Base-by-base conservation (phyloP, 2,329 filamentous ascomycete species). In the Curvularia spicifera region DNA sequence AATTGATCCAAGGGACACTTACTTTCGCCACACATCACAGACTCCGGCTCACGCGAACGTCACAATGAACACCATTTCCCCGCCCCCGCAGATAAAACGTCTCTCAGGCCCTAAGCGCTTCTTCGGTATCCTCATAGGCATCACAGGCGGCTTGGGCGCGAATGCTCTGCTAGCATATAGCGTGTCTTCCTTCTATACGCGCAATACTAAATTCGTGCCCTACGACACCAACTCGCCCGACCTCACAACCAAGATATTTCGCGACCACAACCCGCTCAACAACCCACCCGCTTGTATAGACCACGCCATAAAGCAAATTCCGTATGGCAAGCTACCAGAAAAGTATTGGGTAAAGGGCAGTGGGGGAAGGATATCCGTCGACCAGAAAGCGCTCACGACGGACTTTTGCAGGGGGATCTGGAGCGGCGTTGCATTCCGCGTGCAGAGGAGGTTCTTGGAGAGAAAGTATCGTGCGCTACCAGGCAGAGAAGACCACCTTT, bases 371-470 rank as follows among this genome's bases (percentile, higher is more conserved):
- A 63, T 68, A 39, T 72, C 70, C 1, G 62, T 66, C 1, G 74
- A 78, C 31, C 65, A 70, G 35, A 59, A 52, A 35, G 48, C 63
- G 24, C 51, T 78, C 29, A 75, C 73, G 48, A 76, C 72, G 28
- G 72, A 73, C 22, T 78, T 78, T 47, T 78, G 76, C 51, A 57
- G 74, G 15, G 74, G 76, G 2, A 67, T 78, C 4, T 78, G 76
- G 76, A 66, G 67, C 4, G 76, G 76, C 0, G 53, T 73, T 13
- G 76, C 72, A 29, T 78, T 73, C 53, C 69, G 71, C 40, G 68
- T 73, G 29, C 76, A 78, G 66, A 58, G 76, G 10, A 40, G 71
- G 47, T 71, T 68, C 59, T 47, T 78, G 53, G 75, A 76, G 69
- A 69, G 67, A 51, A 75, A 75, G 67, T 77, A 75, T 57, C 58